Evolutionary conservation across 2,329 filamentous ascomycete species (phyloP), one percentile per base, ranked within the genome.

Genomic region (Epichloe elymi): DNA sequence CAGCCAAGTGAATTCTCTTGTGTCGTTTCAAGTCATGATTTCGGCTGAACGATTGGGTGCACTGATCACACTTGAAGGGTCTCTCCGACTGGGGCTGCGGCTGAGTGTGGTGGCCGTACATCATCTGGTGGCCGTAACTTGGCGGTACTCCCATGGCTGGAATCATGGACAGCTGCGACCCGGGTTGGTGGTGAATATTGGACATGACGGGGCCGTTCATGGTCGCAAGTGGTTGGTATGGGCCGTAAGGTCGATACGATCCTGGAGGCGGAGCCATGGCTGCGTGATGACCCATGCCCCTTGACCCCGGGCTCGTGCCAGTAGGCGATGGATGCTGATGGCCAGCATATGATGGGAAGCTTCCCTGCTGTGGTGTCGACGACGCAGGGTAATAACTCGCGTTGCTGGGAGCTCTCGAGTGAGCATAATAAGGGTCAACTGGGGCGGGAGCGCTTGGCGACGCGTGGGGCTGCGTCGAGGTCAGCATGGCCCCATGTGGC

Each of bases 11-110:
- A 53, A 97, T 97, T 47, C 89, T 75, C 74, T 95, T 95, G 67
- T 98, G 93, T 48, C 93, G 79, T 70, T 98, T 98, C 59, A 97
- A 68, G 63, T 97, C 93, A 63, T 97, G 93, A 57, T 97, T 97
- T 4, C 93, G 78, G 66, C 95, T 97, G 71, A 98, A 98, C 38
- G 87, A 90, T 65, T 95, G 88, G 0, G 86, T 81, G 62, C 93
- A 98, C 63, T 86, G 79, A 59, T 97, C 89, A 65, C 93, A 98
- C 67, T 90, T 90, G 74, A 95, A 97, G 0, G 93, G 93, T 5
- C 91, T 81, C 59, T 97, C 91, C 51, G 85, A 83, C 30, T 71
- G 70, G 6, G 65, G 58, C 19, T 61, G 58, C 15, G 76, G 74
- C 52, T 78, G 78, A 10, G 72, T 70, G 19, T 72, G 71, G 19